phyloP scores from a whole-genome alignment of 306 rosid genomes.

The Hippophae gyantsensis region DNA sequence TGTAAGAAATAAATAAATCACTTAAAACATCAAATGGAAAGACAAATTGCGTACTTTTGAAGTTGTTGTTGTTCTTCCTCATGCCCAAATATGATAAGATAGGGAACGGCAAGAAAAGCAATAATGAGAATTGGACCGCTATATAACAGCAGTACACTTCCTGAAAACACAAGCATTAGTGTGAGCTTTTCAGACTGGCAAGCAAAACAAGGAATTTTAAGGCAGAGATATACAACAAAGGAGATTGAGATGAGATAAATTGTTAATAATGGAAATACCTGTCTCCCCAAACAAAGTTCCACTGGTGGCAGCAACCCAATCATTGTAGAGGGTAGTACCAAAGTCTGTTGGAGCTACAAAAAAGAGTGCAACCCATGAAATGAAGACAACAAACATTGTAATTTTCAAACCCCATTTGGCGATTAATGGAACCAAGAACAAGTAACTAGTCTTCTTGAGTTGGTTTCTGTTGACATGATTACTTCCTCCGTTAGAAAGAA shows the following conservation, averaged over 20 bases:
- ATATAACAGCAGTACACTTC: conserved; percentile 34
- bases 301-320: conserved; percentile 17
- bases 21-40: too few species aligned
- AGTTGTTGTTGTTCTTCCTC: conserved; percentile 25
- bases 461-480: background rate
- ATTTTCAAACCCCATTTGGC: conserved; percentile 34
- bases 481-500: conserved; percentile 5
- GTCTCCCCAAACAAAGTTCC: conserved; percentile 32
- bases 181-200: background rate
- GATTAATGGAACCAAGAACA: conserved; percentile 13
- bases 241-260: too few species aligned
- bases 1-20: too few species aligned
- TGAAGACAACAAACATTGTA: conserved; percentile 32
- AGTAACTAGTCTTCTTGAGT: background rate
- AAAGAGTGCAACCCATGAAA: conserved; percentile 35
- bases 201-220: background rate
- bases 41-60: conserved; percentile 30
- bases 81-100: conserved; percentile 30
- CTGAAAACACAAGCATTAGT: conserved; percentile 16
- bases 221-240: background rate
- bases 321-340: conserved; percentile 9
- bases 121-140: conserved; percentile 44
- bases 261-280: conserved; percentile 15
- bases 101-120: conserved; percentile 49
- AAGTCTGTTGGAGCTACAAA: conserved; percentile 29